Conservation (phyloP, 768 basidiomycete species). For the Suillus occidentalis region DNA sequence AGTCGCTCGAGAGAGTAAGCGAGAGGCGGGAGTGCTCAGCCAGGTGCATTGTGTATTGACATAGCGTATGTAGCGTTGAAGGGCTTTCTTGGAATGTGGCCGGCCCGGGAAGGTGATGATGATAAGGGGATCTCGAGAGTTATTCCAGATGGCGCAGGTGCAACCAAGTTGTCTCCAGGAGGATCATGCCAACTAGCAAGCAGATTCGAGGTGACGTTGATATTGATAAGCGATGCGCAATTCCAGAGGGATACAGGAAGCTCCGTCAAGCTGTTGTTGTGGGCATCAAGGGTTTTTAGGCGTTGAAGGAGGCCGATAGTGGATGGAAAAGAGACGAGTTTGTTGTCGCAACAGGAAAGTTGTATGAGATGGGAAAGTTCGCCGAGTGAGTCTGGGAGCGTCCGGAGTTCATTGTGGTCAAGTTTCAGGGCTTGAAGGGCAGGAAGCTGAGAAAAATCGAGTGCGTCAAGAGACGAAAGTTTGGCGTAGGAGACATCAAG, state of each 20-base stretch:
- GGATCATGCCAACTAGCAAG: slow-evolving; percentile 73
- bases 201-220: slow-evolving; percentile 91
- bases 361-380: slow-evolving; percentile 66
- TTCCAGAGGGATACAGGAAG: slow-evolving; percentile 82
- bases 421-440: slow-evolving; percentile 72
- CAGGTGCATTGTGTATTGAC: no score
- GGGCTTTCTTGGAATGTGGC: no score
- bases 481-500: slow-evolving; percentile 89
- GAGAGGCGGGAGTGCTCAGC: no score
- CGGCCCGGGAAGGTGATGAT: no score
- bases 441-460: slow-evolving; percentile 68
- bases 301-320: slow-evolving; percentile 76
- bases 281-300: slow-evolving; percentile 77
- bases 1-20: slow-evolving; percentile 73
- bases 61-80: slow-evolving; percentile 23
- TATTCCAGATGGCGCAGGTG: no score
- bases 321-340: slow-evolving; percentile 70
- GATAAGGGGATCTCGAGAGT: no score
- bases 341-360: slow-evolving; percentile 91
- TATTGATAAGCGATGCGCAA: slow-evolving; percentile 64
- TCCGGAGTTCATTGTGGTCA: slow-evolving; percentile 83
- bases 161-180: no score
- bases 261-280: slow-evolving; percentile 84
- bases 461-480: slow-evolving; percentile 78
- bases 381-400: slow-evolving; percentile 82